Base-by-base conservation (phyloP, 345 rosid genomes). In the Pistacia integerrima region DNA sequence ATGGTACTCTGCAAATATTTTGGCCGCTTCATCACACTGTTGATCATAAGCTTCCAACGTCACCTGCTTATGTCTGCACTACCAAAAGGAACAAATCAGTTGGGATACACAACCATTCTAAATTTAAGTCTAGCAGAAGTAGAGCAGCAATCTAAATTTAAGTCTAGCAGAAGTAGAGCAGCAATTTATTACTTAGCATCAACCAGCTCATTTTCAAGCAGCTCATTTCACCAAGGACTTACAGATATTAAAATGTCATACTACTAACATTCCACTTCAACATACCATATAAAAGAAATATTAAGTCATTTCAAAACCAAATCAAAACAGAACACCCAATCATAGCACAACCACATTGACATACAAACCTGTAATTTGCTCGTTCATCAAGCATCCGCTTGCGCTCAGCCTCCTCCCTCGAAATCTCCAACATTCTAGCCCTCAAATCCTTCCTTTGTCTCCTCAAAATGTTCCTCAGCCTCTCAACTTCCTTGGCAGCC, bases 341-440 rank as follows among this genome's bases (percentile, higher is more conserved):
- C 36, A 11, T 16, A 13, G 11, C 13, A n/a, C 41, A 12, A 41
- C 11, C 22, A 35, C 14, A 70, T 28, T 28, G 5, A 33, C 35
- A 70, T 35, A 25, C 71, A 76, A 62, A 94, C 97, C 98, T 93
- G 86, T 89, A 91, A 86, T 91, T 90, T 11, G 96, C 85, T 51
- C 93, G 90, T 77, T 93, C 95, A 30, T 91, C 98, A 63, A 94
- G 91, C 99, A 94, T 91, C 79, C 97, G 85, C 87, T 93, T 94
- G 73, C 99, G 74, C 80, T 94, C 97, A 6, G 97, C 94, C 83
- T 93, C 97, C 86, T 93, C 99, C 83, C 95, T 90, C 0, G 98
- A 87, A 35, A 93, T 87, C 85, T 94, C 99, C 80, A 90, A 72
- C 99, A 94, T 94, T 82, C 92, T 90, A 11, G 98, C 87, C 75